These are phyloP conservation scores for Chaetomiaceae sp. DNA, from an alignment of 2,329 filamentous ascomycete species.

Conservation along the genomic window DNA sequence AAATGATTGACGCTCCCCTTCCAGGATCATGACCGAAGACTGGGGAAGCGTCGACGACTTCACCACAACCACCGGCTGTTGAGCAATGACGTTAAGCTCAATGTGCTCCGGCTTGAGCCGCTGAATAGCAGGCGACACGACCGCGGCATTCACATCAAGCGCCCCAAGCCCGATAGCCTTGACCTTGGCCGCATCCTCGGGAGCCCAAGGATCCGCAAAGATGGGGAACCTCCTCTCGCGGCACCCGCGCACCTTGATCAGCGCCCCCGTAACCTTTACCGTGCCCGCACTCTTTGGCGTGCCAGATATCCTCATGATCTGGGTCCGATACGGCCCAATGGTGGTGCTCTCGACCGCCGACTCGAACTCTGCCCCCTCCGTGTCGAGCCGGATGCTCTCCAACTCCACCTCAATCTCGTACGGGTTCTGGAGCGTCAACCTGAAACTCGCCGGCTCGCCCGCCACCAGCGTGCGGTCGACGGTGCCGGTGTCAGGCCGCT, in stretches of 20 bases:
- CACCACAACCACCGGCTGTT: slow-evolving; percentile 73
- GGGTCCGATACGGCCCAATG: slow-evolving; percentile 77
- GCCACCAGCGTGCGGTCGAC: slow-evolving; percentile 70
- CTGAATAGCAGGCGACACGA: slow-evolving; percentile 34
- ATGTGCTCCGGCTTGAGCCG: slow-evolving; percentile 48
- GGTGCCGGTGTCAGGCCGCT: slow-evolving; percentile 55
- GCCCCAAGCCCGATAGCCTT: slow-evolving; percentile 68
- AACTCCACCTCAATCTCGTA: slow-evolving; percentile 91
- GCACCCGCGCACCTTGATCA: slow-evolving; percentile 76
- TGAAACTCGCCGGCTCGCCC: slow-evolving; percentile 72
- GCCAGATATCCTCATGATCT: slow-evolving; percentile 69
- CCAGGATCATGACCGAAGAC: slow-evolving; percentile 84
- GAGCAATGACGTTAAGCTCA: slow-evolving; percentile 68
- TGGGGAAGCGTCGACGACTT: slow-evolving; percentile 75
- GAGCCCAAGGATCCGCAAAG: slow-evolving; percentile 71
- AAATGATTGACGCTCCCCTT: slow-evolving; percentile 78
- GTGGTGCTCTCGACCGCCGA: slow-evolving; percentile 60
- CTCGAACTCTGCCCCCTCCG: slow-evolving; percentile 68
- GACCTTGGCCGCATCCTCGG: slow-evolving; percentile 64
- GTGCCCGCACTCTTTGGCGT: slow-evolving; percentile 62
- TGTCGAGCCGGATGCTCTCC: slow-evolving; percentile 71
- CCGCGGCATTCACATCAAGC: slow-evolving; percentile 43
- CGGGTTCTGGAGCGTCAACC: slow-evolving; percentile 84
- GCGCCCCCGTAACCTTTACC: slow-evolving; percentile 71
- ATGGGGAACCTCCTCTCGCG: slow-evolving; percentile 79